These are phyloP conservation scores for Nicotiana rustica DNA, from an alignment of 305 asterid species.

Conservation along the genomic window DNA sequence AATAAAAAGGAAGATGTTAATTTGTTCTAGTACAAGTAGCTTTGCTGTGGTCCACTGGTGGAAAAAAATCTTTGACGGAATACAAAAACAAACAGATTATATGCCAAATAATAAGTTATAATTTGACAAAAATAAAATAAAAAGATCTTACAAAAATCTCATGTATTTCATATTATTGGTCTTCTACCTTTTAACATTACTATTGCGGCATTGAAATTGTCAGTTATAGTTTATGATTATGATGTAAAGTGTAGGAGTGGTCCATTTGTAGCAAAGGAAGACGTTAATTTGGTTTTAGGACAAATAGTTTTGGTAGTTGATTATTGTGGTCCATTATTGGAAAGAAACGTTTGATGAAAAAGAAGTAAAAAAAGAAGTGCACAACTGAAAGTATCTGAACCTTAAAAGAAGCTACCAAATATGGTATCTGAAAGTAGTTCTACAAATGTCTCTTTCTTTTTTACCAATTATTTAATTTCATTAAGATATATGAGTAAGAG, in stretches of 20 bases:
- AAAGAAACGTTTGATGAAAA: neutral
- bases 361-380: neutral
- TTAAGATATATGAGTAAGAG: neutral
- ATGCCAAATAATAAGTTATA: neutral
- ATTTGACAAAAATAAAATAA: neutral
- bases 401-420: too few relatives aligned
- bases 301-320: neutral
- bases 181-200: neutral
- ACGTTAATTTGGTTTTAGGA: neutral
- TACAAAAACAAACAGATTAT: neutral
- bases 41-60: conserved; percentile 8
- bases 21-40: neutral
- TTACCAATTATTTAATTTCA: neutral
- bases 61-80: neutral
- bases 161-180: too few relatives aligned
- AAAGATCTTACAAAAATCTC: neutral
- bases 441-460: neutral
- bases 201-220: neutral
- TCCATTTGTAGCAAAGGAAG: neutral
- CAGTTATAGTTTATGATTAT: neutral
- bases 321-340: neutral
- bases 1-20: neutral
- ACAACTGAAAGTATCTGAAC: too few relatives aligned
- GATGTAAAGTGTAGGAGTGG: neutral
- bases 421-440: neutral